Evolutionary conservation across 1,284 basidiomycete species (phyloP), one percentile per base, ranked within the genome.

Genomic region (Pseudozyma tsukubaensis): DNA sequence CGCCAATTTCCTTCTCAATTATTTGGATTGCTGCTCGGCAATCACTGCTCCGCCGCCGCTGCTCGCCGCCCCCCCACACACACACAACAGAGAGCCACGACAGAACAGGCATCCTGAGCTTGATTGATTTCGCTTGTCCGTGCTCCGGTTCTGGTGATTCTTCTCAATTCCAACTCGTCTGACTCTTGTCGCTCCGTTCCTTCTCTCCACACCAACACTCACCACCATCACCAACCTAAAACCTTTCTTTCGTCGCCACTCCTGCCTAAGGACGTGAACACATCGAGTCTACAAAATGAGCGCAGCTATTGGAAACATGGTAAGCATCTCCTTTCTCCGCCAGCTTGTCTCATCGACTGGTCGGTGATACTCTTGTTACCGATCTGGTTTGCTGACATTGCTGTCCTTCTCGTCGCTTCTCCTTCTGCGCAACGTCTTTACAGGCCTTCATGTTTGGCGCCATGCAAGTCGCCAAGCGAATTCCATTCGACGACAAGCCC

Each of bases 401-500:
- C 9, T 43, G 40, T 6, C n/a, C 6, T 13, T 45, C 37, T 9
- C 39, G 39, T 36, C 43, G 16, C 42, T 21, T 19, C 11, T 36
- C 4, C 36, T n/a, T 18, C 18, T 43, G n/a, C 8, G 1, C 39
- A 8, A 11, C 2, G 6, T 0, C 3, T 42, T 5, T 21, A 32
- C 52, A 77, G 69, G 72, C 66, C 59, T 75, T 76, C 55, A 79
- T 73, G 72, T 70, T 76, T 78, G 77, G 81, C 73, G 73, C 72
- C 58, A 84, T 85, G 80, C 83, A 86, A 77, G 92, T 97, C 85
- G 94, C 94, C 74, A 90, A 92, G 79, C 92, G 90, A 86, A 91
- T 98, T 76, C 92, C 93, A 14, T 94, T 97, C 80, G 93, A 97
- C 50, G 91, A 97, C 85, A 72, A 82, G 44, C 93, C 94, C 11